Percentiles rank a stretch among this genome's conserved stretches.
phyloP scores from a whole-genome alignment of 768 basidiomycete genomes.

The Mycena latifolia region DNA sequence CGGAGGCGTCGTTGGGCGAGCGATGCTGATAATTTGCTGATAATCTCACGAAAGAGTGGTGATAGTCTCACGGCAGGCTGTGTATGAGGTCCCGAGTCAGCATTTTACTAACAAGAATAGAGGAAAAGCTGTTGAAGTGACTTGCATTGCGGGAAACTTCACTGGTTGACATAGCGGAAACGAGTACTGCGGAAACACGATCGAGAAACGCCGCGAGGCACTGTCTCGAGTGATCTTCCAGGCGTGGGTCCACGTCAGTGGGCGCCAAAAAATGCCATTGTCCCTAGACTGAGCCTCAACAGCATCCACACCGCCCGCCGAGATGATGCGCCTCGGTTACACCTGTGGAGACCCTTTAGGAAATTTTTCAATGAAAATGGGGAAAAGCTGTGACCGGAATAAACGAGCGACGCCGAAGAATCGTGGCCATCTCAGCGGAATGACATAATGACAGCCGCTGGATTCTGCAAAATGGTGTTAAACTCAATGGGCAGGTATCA shows the following conservation, averaged over 20 bases:
- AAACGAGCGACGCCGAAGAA: constrained; percentile 6
- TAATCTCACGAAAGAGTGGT: constrained; percentile 6
- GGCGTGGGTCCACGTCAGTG: constrained; percentile 9
- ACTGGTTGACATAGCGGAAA: constrained; percentile 11
- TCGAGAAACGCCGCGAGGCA: constrained; percentile 8
- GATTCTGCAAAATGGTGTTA: constrained; percentile 22
- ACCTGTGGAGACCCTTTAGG: constrained; percentile 8
- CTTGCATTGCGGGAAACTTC: constrained; percentile 1
- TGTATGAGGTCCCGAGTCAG: constrained; percentile 9
- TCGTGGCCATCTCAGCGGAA: constrained; percentile 4
- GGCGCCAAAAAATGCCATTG: constrained; percentile 20
- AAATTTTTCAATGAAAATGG: constrained; percentile 8
- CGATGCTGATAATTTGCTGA: constrained; percentile 8
- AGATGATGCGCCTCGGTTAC: neutral
- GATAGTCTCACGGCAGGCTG: no score
- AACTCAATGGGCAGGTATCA: constrained; percentile 18
- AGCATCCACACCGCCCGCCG: neutral
- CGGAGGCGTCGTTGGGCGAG: constrained; percentile 1
- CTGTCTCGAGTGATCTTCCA: constrained; percentile 22
- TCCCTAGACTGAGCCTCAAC: constrained; percentile 1
- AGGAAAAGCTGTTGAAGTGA: constrained; percentile 8
- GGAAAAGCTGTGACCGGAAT: constrained; percentile 14
- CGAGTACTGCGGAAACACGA: constrained; percentile 15
- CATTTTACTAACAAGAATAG: neutral
- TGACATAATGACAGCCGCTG: constrained; percentile 23